Evolutionary conservation across 2,329 filamentous ascomycete species (phyloP).

Genomic region (Xylariales sp.): DNA sequence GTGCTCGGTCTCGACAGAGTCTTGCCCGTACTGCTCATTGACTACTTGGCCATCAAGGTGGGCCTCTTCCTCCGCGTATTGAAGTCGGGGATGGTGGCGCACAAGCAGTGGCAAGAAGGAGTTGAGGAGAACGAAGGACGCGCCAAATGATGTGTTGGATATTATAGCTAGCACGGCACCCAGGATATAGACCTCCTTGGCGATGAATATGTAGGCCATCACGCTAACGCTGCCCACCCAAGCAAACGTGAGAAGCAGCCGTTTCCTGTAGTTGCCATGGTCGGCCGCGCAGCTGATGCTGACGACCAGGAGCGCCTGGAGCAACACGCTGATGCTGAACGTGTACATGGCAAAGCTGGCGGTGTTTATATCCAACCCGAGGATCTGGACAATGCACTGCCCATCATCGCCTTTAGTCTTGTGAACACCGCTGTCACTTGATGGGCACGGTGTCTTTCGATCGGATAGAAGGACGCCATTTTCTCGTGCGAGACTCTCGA

Average conservation of each 20-base stretch:
- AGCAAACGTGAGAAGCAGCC: constrained; percentile 79
- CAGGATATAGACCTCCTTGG: constrained; percentile 71
- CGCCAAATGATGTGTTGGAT: constrained; percentile 90
- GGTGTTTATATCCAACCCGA: constrained; percentile 87
- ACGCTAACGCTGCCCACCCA: constrained; percentile 75
- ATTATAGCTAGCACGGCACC: constrained; percentile 82
- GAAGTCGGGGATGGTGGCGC: constrained; percentile 66
- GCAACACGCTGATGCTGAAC: constrained; percentile 84
- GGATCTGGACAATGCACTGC: constrained; percentile 78
- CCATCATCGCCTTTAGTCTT: constrained; percentile 40
- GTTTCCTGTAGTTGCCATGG: constrained; percentile 88
- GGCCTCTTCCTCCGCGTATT: constrained; percentile 24
- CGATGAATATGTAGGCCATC: constrained; percentile 82
- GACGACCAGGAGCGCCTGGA: constrained; percentile 88
- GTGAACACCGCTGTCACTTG: constrained; percentile 56
- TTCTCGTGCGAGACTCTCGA: constrained; percentile 90
- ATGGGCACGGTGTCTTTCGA: constrained; percentile 58
- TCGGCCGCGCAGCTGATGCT: constrained; percentile 96
- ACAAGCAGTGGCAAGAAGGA: constrained; percentile 91
- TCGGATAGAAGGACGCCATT: constrained; percentile 84
- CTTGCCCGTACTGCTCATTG: no score
- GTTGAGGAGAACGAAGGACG: constrained; percentile 92
- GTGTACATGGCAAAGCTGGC: constrained; percentile 98
- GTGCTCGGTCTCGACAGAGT: constrained; percentile 18
- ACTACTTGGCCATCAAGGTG: constrained; percentile 24